Evolutionary conservation across 2,329 filamentous ascomycete species (phyloP).

Genomic region (Pseudocercospora macadamiae): DNA sequence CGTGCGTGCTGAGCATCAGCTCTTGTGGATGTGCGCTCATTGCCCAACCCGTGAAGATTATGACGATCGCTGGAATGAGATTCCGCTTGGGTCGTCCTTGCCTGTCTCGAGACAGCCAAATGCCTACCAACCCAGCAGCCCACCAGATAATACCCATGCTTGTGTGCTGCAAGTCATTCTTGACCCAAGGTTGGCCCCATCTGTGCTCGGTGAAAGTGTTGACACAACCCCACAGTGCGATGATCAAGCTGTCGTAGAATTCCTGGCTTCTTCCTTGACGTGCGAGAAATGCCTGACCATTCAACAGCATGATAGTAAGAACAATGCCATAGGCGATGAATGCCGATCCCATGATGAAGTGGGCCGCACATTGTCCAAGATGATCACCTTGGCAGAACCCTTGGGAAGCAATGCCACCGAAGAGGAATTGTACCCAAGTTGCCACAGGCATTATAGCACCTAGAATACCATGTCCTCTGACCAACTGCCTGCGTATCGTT

Average conservation of each 20-base stretch:
- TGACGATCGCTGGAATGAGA: conserved; percentile 87
- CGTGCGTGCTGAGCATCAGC: conserved; percentile 80
- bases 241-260: conserved; percentile 91
- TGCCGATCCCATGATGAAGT: conserved; percentile 98
- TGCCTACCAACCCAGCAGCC: conserved; percentile 85
- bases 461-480: conserved; percentile 74
- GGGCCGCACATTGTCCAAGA: conserved; percentile 86
- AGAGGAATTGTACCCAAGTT: conserved; percentile 91
- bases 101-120: conserved; percentile 86
- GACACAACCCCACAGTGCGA: conserved; percentile 92
- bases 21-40: conserved; percentile 92
- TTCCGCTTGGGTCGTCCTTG: conserved; percentile 88
- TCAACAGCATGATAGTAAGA: conserved; percentile 81
- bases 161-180: conserved; percentile 95
- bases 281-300: conserved; percentile 85
- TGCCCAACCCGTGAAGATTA: conserved; percentile 89
- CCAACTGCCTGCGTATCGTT: conserved; percentile 69
- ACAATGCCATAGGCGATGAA: conserved; percentile 94
- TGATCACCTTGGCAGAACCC: conserved; percentile 95
- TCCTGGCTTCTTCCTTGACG: conserved; percentile 86
- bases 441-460: conserved; percentile 87
- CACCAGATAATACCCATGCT: conserved; percentile 99
- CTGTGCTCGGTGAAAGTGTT: conserved; percentile 98
- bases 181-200: conserved; percentile 87
- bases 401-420: conserved; percentile 88